Conservation (phyloP, 176 grass and related monocot species). For the Phragmites australis region DNA sequence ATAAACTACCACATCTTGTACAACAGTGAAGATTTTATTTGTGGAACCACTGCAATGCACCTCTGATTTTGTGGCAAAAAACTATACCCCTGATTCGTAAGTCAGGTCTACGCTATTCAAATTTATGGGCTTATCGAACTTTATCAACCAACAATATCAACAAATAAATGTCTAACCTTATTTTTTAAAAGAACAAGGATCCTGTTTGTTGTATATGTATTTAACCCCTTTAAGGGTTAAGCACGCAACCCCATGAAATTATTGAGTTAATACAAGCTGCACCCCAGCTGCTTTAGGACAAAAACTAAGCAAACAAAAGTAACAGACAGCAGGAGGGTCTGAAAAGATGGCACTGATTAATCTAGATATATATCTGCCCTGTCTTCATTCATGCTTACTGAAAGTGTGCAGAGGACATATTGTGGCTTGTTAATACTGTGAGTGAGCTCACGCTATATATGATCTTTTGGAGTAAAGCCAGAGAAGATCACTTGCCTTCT, state of each 20-base stretch:
- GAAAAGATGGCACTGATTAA: constrained; percentile 41
- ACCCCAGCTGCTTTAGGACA: constrained; percentile 21
- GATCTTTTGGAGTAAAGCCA: constrained; percentile 20
- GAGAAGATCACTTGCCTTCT: constrained; percentile 28
- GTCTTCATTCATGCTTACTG: neutral
- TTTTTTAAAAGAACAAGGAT: too few relatives aligned
- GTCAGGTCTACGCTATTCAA: too few relatives aligned
- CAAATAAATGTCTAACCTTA: too few relatives aligned
- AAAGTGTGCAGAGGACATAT: neutral
- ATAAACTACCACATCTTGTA: too few relatives aligned
- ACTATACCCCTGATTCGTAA: too few relatives aligned
- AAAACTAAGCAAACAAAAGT: constrained; percentile 21
- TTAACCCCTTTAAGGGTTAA: constrained; percentile 47
- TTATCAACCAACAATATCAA: too few relatives aligned
- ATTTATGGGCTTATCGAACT: too few relatives aligned
- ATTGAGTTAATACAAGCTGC: constrained; percentile 50
- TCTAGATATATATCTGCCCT: neutral
- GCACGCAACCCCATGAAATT: constrained; percentile 45
- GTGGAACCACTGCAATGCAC: too few relatives aligned
- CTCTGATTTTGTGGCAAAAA: too few relatives aligned
- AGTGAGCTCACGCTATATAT: neutral
- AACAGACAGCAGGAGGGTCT: neutral
- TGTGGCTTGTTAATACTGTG: neutral
- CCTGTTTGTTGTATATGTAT: too few relatives aligned
- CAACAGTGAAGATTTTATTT: too few relatives aligned